Percentiles rank a stretch among this genome's conserved stretches.
Conservation (phyloP, 352 stramenopile species). For the Pythium rhizo-oryzae region DNA sequence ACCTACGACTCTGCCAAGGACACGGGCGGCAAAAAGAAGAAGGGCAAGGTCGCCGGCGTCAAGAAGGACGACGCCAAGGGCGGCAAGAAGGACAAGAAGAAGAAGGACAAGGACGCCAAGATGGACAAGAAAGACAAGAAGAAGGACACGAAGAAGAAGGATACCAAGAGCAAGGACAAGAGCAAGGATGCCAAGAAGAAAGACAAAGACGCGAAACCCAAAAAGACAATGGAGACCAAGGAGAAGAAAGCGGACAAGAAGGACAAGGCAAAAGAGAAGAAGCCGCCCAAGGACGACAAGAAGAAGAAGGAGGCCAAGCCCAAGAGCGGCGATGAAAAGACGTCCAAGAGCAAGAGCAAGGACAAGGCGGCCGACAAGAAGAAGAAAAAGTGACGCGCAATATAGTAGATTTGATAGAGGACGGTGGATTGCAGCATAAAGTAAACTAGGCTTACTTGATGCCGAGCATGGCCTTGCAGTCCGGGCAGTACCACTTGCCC, state of each 20-base stretch:
- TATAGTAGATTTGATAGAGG: background rate
- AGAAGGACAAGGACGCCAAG: constrained; percentile 29
- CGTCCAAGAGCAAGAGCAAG: constrained; percentile 24
- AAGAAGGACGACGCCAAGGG: constrained; percentile 19
- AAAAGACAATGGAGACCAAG: constrained; percentile 1
- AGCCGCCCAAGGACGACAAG: constrained; percentile 12
- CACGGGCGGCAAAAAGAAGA: constrained; percentile 62
- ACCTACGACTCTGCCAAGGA: constrained; percentile 74
- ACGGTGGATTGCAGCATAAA: background rate
- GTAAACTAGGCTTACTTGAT: constrained; percentile 49
- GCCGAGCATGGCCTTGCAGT: constrained; percentile 71
- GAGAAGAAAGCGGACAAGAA: constrained; percentile 6
- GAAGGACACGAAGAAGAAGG: constrained; percentile 33
- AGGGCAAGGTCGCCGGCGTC: constrained; percentile 8
- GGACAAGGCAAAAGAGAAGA: constrained; percentile 23
- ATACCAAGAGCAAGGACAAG: constrained; percentile 25
- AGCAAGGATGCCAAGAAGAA: constrained; percentile 36
- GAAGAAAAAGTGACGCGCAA: constrained; percentile 16
- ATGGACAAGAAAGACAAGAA: constrained; percentile 19
- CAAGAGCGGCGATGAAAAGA: constrained; percentile 16
- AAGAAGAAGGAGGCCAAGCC: constrained; percentile 1
- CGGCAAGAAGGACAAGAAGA: constrained; percentile 36
- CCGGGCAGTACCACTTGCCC: constrained; percentile 84
- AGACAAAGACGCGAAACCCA: constrained; percentile 30
- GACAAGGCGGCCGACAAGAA: constrained; percentile 3